These are phyloP conservation scores for Sporisorium exsertum DNA, from an alignment of 1,284 basidiomycete species.

Conservation along the genomic window DNA sequence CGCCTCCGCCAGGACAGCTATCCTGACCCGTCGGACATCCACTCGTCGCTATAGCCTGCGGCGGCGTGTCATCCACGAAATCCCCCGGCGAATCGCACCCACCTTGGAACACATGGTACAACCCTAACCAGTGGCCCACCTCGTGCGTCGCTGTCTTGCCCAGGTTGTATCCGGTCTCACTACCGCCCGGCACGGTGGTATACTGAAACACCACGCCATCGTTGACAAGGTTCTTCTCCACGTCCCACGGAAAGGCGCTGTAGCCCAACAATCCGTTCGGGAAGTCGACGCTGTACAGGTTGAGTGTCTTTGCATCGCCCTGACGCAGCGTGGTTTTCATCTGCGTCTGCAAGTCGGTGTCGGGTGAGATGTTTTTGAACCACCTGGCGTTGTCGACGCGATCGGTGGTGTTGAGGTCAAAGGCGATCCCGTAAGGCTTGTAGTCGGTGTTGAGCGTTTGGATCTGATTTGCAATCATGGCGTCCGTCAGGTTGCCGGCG, in stretches of 20 bases:
- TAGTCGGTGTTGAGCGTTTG: constrained; percentile 74
- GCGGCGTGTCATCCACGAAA: constrained; percentile 73
- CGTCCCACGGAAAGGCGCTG: constrained; percentile 71
- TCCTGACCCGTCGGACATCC: constrained; percentile 51
- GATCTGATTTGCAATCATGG: constrained; percentile 69
- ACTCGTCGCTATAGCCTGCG: constrained; percentile 42
- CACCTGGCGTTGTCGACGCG: constrained; percentile 71
- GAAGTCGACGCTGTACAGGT: constrained; percentile 73
- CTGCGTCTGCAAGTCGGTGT: constrained; percentile 70
- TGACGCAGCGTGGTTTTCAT: constrained; percentile 74
- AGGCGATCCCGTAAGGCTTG: constrained; percentile 71
- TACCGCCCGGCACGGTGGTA: constrained; percentile 73
- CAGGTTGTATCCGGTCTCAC: constrained; percentile 72
- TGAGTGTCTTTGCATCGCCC: constrained; percentile 72
- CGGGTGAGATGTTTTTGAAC: constrained; percentile 73
- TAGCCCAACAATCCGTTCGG: constrained; percentile 66
- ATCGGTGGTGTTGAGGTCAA: constrained; percentile 71
- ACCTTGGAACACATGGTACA: constrained; percentile 76
- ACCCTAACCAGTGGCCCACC: constrained; percentile 71
- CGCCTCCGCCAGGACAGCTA: constrained; percentile 38
- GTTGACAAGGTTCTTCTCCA: constrained; percentile 5
- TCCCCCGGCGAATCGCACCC: constrained; percentile 74
- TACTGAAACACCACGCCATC: constrained; percentile 49
- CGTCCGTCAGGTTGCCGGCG: constrained; percentile 25
- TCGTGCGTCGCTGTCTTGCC: constrained; percentile 75